Conservation (phyloP, 495 filamentous ascomycete genomes). For the Symbiotaphrina buchneri region DNA sequence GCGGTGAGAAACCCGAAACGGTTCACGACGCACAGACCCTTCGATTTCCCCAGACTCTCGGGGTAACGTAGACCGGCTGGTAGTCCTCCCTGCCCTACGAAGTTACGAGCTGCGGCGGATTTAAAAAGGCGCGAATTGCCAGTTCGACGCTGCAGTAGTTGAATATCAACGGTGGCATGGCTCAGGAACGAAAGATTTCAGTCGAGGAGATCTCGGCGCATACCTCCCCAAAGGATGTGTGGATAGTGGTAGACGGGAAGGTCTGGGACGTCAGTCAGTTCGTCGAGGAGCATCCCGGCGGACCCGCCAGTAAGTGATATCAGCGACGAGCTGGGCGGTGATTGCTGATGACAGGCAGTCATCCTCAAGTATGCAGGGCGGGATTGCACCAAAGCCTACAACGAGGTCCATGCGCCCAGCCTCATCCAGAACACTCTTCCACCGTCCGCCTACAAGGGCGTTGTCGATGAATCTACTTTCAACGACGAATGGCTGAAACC, state of each 20-base stretch:
- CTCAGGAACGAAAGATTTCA: too few relatives aligned
- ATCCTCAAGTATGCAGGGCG: conserved; percentile 47
- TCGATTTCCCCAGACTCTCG: too few relatives aligned
- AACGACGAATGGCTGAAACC: conserved; percentile 21
- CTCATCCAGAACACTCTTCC: conserved; percentile 32
- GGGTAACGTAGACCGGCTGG: too few relatives aligned
- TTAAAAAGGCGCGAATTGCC: too few relatives aligned
- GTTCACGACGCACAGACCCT: too few relatives aligned
- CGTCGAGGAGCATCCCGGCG: conserved; percentile 38
- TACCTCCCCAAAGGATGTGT: conserved; percentile 1
- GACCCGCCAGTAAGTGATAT: conserved; percentile 19
- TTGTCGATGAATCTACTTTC: conserved; percentile 25
- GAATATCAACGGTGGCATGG: too few relatives aligned
- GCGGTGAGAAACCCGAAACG: too few relatives aligned
- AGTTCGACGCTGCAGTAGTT: too few relatives aligned
- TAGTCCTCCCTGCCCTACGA: too few relatives aligned
- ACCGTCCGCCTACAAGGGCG: conserved; percentile 30
- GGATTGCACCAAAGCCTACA: conserved; percentile 51
- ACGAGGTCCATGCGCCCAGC: conserved; percentile 38
- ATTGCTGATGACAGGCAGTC: conserved; percentile 15
- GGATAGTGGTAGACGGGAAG: conserved; percentile 2
- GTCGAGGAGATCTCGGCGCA: conserved; percentile 1
- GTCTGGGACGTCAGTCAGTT: conserved; percentile 17
- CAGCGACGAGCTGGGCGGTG: neutral
- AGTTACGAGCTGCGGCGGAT: too few relatives aligned